These are phyloP conservation scores for Candida broadrunensis DNA, from an alignment of 805 yeast species.

Conservation along the genomic window DNA sequence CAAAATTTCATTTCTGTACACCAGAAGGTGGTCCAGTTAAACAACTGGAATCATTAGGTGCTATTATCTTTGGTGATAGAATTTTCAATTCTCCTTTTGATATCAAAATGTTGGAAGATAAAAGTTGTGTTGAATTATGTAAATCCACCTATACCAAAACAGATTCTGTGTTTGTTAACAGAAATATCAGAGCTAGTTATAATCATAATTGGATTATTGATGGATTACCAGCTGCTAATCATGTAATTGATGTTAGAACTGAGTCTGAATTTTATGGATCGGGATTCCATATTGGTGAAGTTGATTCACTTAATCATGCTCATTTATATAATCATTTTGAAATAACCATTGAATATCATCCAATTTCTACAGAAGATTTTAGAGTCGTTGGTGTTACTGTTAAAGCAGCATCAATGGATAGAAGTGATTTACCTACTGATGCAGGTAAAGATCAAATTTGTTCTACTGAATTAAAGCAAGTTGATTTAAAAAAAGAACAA, in stretches of 20 bases:
- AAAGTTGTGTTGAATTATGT: conserved; percentile 70
- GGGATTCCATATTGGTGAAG: conserved; percentile 77
- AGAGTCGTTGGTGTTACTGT: conserved; percentile 92
- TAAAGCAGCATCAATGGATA: conserved; percentile 58
- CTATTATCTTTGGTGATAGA: conserved; percentile 93
- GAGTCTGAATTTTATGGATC: conserved; percentile 65
- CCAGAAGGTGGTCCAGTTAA: conserved; percentile 66
- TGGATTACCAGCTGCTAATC: conserved; percentile 88
- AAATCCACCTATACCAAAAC: conserved; percentile 52
- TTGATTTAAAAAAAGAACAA: conserved; percentile 46
- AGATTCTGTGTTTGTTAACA: conserved; percentile 74
- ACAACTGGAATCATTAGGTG: conserved; percentile 88
- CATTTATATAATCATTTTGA: conserved; percentile 80
- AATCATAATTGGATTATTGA: conserved; percentile 91
- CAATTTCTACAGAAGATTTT: conserved; percentile 59
- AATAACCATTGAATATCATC: conserved; percentile 78
- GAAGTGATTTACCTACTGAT: conserved; percentile 18
- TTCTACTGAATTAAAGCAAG: conserved; percentile 32
- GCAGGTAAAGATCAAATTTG: conserved; percentile 28
- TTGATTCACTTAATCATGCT: conserved; percentile 54
- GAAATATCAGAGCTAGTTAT: conserved; percentile 78
- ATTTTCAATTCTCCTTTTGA: conserved; percentile 90
- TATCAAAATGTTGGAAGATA: conserved; percentile 71
- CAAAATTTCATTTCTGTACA: conserved; percentile 76
- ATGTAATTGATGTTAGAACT: conserved; percentile 55